phyloP scores from a whole-genome alignment of 495 filamentous ascomycete species.

The Penicillium riverlandense region DNA sequence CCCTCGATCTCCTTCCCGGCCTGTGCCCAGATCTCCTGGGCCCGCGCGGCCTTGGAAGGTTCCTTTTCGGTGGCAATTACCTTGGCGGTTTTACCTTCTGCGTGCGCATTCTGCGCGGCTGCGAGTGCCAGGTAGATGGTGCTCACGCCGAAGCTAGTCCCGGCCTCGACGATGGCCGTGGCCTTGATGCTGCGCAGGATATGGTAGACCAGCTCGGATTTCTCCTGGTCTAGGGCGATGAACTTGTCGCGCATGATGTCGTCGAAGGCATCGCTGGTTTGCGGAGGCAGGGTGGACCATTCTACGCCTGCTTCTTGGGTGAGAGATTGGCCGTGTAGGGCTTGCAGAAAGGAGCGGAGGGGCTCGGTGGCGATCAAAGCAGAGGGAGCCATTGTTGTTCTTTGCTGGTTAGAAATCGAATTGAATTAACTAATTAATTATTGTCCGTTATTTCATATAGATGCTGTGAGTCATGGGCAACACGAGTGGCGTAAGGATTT shows the following conservation, averaged over 20 bases:
- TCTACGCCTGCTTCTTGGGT: constrained; percentile 21
- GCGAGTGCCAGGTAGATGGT: constrained; percentile 53
- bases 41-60: constrained; percentile 32
- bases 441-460: too few species aligned
- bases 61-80: constrained; percentile 53
- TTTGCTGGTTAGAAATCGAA: neutral
- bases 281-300: constrained; percentile 5
- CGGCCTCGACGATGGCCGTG: constrained; percentile 44
- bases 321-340: constrained; percentile 21
- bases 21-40: constrained; percentile 41
- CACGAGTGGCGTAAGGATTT: too few species aligned
- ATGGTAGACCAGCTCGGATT: constrained; percentile 44
- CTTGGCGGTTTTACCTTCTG: constrained; percentile 18
- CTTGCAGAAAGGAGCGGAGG: constrained; percentile 13
- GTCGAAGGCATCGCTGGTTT: constrained; percentile 18
- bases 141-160: constrained; percentile 50
- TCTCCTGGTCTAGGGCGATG: constrained; percentile 46
- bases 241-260: constrained; percentile 39
- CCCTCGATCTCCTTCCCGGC: constrained; percentile 31
- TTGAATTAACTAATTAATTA: neutral
- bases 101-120: constrained; percentile 22
- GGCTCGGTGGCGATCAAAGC: constrained; percentile 10
- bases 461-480: too few species aligned
- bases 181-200: constrained; percentile 31
- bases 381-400: constrained; percentile 8